Base-by-base conservation (phyloP, 2,329 filamentous ascomycete species). In the Colletotrichum chrysophilum region DNA sequence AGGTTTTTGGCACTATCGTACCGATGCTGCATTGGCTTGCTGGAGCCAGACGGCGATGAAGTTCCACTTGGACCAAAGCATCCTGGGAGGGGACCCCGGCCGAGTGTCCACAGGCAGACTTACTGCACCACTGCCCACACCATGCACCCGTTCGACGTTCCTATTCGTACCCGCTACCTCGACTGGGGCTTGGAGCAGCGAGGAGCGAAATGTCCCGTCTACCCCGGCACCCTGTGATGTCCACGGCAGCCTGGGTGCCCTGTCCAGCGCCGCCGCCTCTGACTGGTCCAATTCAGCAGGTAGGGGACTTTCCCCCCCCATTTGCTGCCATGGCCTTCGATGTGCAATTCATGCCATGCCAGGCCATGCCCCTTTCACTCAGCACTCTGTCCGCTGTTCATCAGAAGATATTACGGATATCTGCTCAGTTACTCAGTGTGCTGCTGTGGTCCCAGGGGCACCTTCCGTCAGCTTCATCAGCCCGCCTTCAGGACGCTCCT, bases 21-120 rank as follows among this genome's bases (percentile, higher is more conserved):
- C 65, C 74, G 77, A 65, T 77, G 77, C 56, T 75, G 73, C 73
- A 75, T 73, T 72, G 69, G 73, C 62, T 58, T 75, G 56, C 56
- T 75, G 73, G 73, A 73, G 70, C 70, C 73, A 68, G 64, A 58
- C 70, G 64, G 68, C 56, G 73, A 75, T 75, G 70, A 64, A 73
- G 69, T 65, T 73, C 73, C 73, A 75, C 73, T 68, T 68, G 28
- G 58, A 56, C 26, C 38, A 24, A 68, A 64, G 73, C 61, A 65
- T 36, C 58, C 18, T 5, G 9, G 21, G 52, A 12, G 55, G 66
- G 66, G n/a, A 68, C 32, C 66, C 66, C 38, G 52, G 66, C 16
- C 38, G 43, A n/a, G 36, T 30, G 30, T 21, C 34, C 36, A 52
- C 52, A 58, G 65, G 48, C 66, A 58, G 66, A 48, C 43, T 48